phyloP scores from a whole-genome alignment of 2,329 filamentous ascomycete genomes.

The Aspergillus glaucus region DNA sequence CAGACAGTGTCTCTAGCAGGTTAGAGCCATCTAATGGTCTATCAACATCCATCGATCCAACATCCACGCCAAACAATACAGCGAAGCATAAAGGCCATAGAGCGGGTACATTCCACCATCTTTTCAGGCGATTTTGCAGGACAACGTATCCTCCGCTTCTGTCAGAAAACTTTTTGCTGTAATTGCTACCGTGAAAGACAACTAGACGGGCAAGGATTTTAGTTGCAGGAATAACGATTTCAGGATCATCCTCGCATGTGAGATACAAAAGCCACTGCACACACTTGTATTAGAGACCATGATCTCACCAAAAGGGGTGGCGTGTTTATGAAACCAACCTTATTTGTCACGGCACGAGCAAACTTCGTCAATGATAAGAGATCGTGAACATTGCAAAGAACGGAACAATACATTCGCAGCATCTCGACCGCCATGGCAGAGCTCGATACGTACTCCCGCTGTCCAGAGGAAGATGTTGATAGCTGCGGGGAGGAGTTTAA shows the following conservation, averaged over 20 bases:
- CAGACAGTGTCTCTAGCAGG: slow-evolving; percentile 64
- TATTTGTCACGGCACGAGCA: slow-evolving; percentile 89
- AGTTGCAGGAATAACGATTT: slow-evolving; percentile 71
- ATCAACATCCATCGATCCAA: slow-evolving; percentile 67
- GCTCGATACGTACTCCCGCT: slow-evolving; percentile 44
- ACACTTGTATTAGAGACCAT: slow-evolving; percentile 7
- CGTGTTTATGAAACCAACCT: slow-evolving; percentile 49
- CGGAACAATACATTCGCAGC: slow-evolving; percentile 67
- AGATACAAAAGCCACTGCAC: slow-evolving; percentile 82
- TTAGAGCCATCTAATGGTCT: slow-evolving; percentile 67
- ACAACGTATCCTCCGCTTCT: slow-evolving; percentile 86
- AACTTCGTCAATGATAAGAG: slow-evolving; percentile 72
- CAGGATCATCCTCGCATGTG: slow-evolving; percentile 75
- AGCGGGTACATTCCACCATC: slow-evolving; percentile 81
- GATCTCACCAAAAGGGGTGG: background rate
- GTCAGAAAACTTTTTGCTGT: slow-evolving; percentile 76
- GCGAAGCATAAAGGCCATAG: slow-evolving; percentile 86
- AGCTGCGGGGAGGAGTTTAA: slow-evolving; percentile 26
- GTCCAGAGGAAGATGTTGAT: slow-evolving; percentile 28
- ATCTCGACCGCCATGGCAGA: slow-evolving; percentile 68
- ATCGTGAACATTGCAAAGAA: slow-evolving; percentile 70
- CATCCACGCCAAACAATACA: slow-evolving; percentile 78
- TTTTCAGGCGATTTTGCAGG: slow-evolving; percentile 71
- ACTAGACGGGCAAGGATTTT: slow-evolving; percentile 80
- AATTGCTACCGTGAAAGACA: slow-evolving; percentile 71